Evolutionary conservation across 805 yeast species (phyloP).

Genomic region (Spathaspora sp.): DNA sequence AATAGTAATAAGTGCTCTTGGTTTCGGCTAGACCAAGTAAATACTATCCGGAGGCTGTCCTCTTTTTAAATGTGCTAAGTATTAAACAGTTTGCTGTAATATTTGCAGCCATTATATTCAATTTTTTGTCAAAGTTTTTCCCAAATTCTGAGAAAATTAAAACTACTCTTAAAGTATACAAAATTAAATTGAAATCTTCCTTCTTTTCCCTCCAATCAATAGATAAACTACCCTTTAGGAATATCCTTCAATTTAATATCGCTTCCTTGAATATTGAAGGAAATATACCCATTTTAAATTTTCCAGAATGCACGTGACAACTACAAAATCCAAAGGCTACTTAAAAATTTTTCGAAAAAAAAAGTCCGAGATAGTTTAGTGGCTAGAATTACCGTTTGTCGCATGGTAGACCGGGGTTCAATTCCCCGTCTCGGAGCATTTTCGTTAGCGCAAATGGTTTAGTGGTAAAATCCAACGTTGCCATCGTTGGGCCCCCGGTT

Average conservation of each 20-base stretch:
- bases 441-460: conserved; percentile 16
- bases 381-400: conserved; percentile 18
- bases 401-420: conserved; percentile 21
- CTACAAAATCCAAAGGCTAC: neutral
- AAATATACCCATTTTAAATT: neutral
- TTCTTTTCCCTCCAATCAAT: neutral
- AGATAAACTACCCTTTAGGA: neutral
- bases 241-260: neutral
- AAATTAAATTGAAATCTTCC: neutral
- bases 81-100: too few relatives aligned
- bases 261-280: neutral
- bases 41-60: too few relatives aligned
- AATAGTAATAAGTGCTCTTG: too few relatives aligned
- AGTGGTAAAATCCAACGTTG: conserved; percentile 31
- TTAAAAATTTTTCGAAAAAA: neutral
- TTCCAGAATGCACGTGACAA: neutral
- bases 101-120: neutral
- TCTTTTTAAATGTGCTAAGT: too few relatives aligned
- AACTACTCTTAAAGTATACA: neutral
- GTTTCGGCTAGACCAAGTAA: too few relatives aligned
- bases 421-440: conserved; percentile 18
- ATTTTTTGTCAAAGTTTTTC: neutral
- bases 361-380: conserved; percentile 10
- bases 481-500: conserved; percentile 33
- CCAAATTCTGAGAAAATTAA: neutral